Evolutionary conservation across 306 rosid species (phyloP), one percentile per base, ranked within the genome.

Genomic region (Gastrolobium bilobum): DNA sequence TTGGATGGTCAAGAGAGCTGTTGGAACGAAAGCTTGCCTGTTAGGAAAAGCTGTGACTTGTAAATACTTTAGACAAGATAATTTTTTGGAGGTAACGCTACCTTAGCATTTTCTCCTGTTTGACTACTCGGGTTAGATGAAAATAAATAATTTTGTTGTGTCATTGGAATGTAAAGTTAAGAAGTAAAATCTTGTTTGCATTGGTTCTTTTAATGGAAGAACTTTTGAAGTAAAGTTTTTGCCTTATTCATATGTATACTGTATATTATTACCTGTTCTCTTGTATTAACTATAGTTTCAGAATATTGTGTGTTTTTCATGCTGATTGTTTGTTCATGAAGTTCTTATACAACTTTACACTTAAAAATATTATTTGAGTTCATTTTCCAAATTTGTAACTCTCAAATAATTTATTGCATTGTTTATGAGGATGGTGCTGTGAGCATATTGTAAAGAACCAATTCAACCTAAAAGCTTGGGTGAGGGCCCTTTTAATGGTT

Each of bases 1-100:
- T 85, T 95, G 97, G 99, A 91, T 95, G 98, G 99, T 95, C 86
- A 95, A 93, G 89, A 91, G 99, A 71, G 99, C 99, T 50, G 99
- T 95, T 37, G 99, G 99, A 84, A 91, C 97, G 75, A 95, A 93
- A 88, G 99, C 98, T 79, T 95, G 99, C 91, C 83, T 95, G 61
- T 79, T 95, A 82, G 99, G 98, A 53, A 95, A 95, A 90, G 98
- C 99, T 43, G 88, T 95, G 42, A 91, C 93, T 29, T 95, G 99
- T 90, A 95, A 89, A 84, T 93, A 88, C 84, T 87, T 88, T 56
- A 87, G 93, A 82, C 98, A 80, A 75, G 97, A 93, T 63, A 95
- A 95, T 51, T 95, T 92, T 88, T 85, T 95, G 71, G 99, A 95
- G 93, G 98, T 95, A 87, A 83, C 73, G 54, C 51, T 73, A 8